Evolutionary conservation across 139 green algal genomes (phyloP), one percentile per base, ranked within the genome.

Genomic region (Chlorella sorokiniana): DNA sequence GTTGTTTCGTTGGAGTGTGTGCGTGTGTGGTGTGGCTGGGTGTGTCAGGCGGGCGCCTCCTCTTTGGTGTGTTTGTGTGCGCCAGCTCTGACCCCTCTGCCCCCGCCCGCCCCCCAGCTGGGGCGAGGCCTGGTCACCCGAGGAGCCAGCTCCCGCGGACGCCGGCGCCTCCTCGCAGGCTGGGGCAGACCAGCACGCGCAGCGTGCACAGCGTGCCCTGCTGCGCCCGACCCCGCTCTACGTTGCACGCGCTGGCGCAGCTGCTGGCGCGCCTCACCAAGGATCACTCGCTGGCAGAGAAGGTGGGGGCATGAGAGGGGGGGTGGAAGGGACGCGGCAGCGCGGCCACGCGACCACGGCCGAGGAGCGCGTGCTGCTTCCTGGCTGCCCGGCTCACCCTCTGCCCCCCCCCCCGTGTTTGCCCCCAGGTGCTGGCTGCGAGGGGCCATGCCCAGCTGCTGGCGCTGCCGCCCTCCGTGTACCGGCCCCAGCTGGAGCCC

Each of bases 221-320:
- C 18, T 65, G 56, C 22, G n/a, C n/a, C n/a, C n/a, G n/a, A n/a
- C 92, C 93, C 2, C 79, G 87, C 9, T 90, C 86, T 48, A 82
- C 80, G 18, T 88, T 90, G 11, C 94, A 96, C 63, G 94, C 94
- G 4, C 82, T 93, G 45, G 83, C 99, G 42, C 89, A 97, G 86
- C 86, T 99, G 67, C 78, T 97, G 38, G 80, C 86, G 0, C 85
- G 90, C 11, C 89, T 98, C 4, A 96, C 91, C 42, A 94, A 92
- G 70, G 68, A 59, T 23, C 90, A 97, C 76, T 40, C 75, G 1
- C 84, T 92, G 25, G 95, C 95, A 0, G 80, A 91, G 54, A 85
- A 91, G 85, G 91, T 97, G 56, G n/a, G 83, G 9, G 25, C 6
- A 7, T n/a, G n/a, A n/a, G n/a, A n/a, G n/a, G n/a, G n/a, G n/a